A percentile compares a stretch with the other conserved stretches of the same genome.
Evolutionary conservation across 2,329 filamentous ascomycete genomes (phyloP).

Genomic region (Phyllosticta capitalensis): DNA sequence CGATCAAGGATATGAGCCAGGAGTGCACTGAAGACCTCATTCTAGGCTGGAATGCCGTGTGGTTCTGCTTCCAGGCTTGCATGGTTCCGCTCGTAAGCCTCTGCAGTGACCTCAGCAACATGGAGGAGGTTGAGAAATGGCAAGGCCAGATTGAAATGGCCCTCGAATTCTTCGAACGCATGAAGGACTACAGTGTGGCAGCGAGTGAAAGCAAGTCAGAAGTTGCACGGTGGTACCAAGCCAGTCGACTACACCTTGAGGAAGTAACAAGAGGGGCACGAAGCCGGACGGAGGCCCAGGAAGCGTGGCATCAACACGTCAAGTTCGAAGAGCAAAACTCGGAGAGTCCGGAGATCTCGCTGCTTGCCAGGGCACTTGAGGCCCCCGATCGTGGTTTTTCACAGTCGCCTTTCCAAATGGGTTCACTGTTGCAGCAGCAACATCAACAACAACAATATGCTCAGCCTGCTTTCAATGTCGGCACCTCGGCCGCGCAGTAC

Average conservation of each 20-base stretch:
- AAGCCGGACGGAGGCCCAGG: background rate
- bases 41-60: slow-evolving; percentile 71
- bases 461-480: slow-evolving; percentile 9
- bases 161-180: slow-evolving; percentile 34
- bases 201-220: slow-evolving; percentile 35
- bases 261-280: background rate
- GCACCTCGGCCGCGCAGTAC: background rate
- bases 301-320: background rate
- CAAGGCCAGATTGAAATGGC: slow-evolving; percentile 31
- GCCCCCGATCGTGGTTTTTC: background rate
- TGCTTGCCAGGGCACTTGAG: too few species aligned
- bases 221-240: slow-evolving; percentile 33
- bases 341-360: background rate
- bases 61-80: slow-evolving; percentile 71
- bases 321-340: slow-evolving; percentile 3
- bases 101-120: slow-evolving; percentile 51
- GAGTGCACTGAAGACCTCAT: slow-evolving; percentile 67
- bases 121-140: slow-evolving; percentile 34
- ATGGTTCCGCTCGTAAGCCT: slow-evolving; percentile 70
- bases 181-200: slow-evolving; percentile 35
- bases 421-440: background rate
- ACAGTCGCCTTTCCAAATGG: background rate
- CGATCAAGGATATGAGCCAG: slow-evolving; percentile 61
- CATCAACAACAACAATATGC: background rate
- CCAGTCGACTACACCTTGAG: slow-evolving; percentile 21